Evolutionary conservation across 2,329 filamentous ascomycete species (phyloP), one percentile per base, ranked within the genome.

Genomic region (Xylariaceae sp.): DNA sequence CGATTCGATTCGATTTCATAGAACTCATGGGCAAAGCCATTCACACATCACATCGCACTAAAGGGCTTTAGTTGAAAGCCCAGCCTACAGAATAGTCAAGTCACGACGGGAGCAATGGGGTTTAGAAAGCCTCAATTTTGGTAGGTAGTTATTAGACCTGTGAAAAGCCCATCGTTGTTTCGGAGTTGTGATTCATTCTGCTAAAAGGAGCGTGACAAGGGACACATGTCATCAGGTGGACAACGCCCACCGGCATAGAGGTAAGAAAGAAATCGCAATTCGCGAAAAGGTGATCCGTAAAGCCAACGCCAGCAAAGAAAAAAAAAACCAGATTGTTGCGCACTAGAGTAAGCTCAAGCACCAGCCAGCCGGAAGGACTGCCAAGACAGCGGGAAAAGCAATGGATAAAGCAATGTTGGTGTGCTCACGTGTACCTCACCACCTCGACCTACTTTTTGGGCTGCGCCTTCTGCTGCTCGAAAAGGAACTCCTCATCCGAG

Each of bases 401-500:
- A 55, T 18, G 23, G 5, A 30, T 30, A 30, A 23, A 30, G 23
- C 3, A 13, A 17, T 15, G 18, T 23, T 49, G 45, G 13, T 13
- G 39, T 17, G 15, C 18, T n/a, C 18, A 15, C n/a, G 54, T 47
- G 10, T 17, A 34, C 30, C 39, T 13, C 4, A 42, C n/a, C 10
- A 15, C 50, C 57, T 69, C n/a, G 13, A 15, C 50, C 57, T 69
- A 72, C 50, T 72, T 72, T 62, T 62, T 70, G 0, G 64, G 58
- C 5, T 55, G 55, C 48, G 56, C 75, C 68, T 75, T 76, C 67
- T 78, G 74, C 70, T 82, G 78, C 68, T 84, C 84, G 62, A 81
- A 80, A 55, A 85, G 73, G 66, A 83, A 88, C 73, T 97, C 93
- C 74, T 96, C 90, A 67, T 97, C 93, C 60, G 90, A 96, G 49